Evolutionary conservation across 306 rosid species (phyloP).

Genomic region (Cucumis cinereus): DNA sequence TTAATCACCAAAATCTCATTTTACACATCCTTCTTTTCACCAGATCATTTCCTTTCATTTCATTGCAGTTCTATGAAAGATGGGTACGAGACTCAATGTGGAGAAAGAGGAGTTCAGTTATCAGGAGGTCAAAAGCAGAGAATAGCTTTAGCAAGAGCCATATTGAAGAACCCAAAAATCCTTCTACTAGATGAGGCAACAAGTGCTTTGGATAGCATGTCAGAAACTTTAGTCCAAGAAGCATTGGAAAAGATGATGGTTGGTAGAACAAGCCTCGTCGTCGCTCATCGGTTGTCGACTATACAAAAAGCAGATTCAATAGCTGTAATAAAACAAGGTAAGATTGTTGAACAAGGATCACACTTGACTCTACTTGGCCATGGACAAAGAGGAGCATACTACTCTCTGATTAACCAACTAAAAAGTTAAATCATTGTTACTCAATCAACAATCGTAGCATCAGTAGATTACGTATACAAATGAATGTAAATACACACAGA

Average conservation of each 20-base stretch:
- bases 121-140: constrained; percentile 85
- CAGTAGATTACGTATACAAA: background rate
- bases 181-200: constrained; percentile 76
- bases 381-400: constrained; percentile 38
- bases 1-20: background rate
- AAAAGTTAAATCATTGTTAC: constrained; percentile 5
- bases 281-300: constrained; percentile 70
- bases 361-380: constrained; percentile 30
- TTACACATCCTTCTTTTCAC: background rate
- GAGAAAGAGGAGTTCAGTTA: constrained; percentile 72
- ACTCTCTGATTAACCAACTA: constrained; percentile 48
- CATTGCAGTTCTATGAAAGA: constrained; percentile 51
- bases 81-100: constrained; percentile 58
- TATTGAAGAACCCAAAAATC: constrained; percentile 52
- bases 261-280: constrained; percentile 57
- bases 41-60: background rate
- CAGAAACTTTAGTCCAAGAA: constrained; percentile 63
- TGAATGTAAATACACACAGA: background rate
- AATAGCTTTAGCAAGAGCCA: constrained; percentile 73
- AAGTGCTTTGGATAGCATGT: constrained; percentile 63
- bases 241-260: constrained; percentile 70
- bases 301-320: constrained; percentile 47
- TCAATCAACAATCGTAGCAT: background rate
- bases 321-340: constrained; percentile 51
- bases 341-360: constrained; percentile 51